phyloP scores from a whole-genome alignment of 768 basidiomycete species.

The Termitomyces sp. region DNA sequence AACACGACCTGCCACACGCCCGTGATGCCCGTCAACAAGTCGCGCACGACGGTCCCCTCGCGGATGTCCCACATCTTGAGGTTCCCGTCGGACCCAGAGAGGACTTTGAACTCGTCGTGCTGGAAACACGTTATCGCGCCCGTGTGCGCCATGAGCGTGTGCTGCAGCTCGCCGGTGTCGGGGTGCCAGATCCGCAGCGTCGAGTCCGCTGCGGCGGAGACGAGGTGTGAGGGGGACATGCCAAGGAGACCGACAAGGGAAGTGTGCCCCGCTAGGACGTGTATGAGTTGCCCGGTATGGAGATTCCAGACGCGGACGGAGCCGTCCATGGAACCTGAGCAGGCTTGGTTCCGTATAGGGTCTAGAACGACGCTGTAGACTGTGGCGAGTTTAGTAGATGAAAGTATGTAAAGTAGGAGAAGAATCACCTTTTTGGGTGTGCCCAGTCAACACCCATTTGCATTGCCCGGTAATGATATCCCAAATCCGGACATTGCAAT shows the following conservation, averaged over 20 bases:
- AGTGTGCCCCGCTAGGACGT: constrained; percentile 85
- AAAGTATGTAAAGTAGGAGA: neutral
- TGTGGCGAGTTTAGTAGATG: constrained; percentile 22
- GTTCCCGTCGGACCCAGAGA: constrained; percentile 93
- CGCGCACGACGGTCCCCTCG: constrained; percentile 81
- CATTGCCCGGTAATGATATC: constrained; percentile 82
- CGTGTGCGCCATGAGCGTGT: constrained; percentile 84
- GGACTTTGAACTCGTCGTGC: constrained; percentile 95
- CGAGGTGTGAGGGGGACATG: constrained; percentile 83
- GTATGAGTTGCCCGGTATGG: constrained; percentile 71
- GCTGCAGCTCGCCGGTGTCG: constrained; percentile 69
- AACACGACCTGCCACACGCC: constrained; percentile 99
- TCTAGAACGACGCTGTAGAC: constrained; percentile 97
- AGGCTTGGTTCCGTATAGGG: constrained; percentile 78
- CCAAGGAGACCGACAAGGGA: constrained; percentile 93
- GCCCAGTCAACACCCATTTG: constrained; percentile 77
- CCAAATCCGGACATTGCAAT: constrained; percentile 94
- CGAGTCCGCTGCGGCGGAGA: constrained; percentile 95
- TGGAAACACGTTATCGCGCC: constrained; percentile 99
- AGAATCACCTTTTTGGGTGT: constrained; percentile 82
- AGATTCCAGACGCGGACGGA: constrained; percentile 95
- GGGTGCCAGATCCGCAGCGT: constrained; percentile 95
- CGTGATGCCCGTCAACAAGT: constrained; percentile 84
- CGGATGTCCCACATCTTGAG: constrained; percentile 97
- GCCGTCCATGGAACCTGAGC: constrained; percentile 97